Percentiles rank a stretch among this genome's conserved stretches.
These are phyloP conservation scores for Quercus suber DNA, from an alignment of 306 rosid genomes.

Conservation along the genomic window DNA sequence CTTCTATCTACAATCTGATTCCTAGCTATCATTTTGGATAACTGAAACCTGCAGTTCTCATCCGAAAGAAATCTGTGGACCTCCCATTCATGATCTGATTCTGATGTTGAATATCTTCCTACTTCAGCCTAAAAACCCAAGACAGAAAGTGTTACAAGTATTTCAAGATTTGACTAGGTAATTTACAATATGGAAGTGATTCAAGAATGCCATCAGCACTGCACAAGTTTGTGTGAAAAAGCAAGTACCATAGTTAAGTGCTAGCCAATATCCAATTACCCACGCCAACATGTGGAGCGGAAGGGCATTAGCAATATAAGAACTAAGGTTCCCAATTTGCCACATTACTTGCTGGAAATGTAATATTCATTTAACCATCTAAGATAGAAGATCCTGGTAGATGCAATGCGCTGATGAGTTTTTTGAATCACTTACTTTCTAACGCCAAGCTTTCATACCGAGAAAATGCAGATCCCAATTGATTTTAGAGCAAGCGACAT, in stretches of 20 bases:
- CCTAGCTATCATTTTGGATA: slow-evolving; percentile 53
- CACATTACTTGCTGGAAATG: background rate
- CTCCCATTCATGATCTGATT: slow-evolving; percentile 75
- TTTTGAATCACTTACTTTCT: slow-evolving; percentile 1
- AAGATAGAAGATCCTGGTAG: background rate
- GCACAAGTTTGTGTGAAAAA: background rate
- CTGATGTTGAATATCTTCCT: slow-evolving; percentile 63
- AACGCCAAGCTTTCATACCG: slow-evolving; percentile 36
- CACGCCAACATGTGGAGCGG: background rate
- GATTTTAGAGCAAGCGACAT: slow-evolving; percentile 69
- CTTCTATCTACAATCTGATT: slow-evolving; percentile 65
- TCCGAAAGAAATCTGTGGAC: slow-evolving; percentile 75
- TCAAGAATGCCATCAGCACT: slow-evolving; percentile 5
- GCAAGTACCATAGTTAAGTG: background rate
- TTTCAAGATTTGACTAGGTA: background rate
- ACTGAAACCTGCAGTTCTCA: slow-evolving; percentile 55
- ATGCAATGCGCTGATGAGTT: background rate
- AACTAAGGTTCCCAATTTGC: background rate
- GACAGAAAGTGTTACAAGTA: background rate
- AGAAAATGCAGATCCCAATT: slow-evolving; percentile 60
- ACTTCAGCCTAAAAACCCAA: slow-evolving; percentile 65
- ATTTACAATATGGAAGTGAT: background rate
- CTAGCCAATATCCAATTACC: slow-evolving; percentile 3
- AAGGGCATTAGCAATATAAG: background rate
- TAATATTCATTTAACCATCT: background rate